phyloP scores from a whole-genome alignment of 1,284 basidiomycete species.

The Apiotrichum gracile region DNA sequence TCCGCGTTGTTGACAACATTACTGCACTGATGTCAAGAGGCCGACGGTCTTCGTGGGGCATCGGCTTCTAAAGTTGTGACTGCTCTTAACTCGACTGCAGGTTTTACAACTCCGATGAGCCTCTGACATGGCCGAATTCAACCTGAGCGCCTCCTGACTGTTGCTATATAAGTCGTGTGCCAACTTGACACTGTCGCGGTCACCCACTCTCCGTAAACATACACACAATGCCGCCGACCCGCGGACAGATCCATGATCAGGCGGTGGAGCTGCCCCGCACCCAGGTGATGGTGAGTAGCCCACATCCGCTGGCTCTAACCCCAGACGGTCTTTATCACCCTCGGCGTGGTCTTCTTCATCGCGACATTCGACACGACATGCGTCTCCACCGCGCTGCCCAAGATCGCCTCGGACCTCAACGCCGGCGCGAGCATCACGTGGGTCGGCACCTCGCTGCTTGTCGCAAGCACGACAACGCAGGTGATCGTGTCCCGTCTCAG shows the following conservation, averaged over 20 bases:
- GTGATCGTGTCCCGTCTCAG: constrained; percentile 26
- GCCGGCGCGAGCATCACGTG: constrained; percentile 27
- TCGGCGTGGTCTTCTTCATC: constrained; percentile 5
- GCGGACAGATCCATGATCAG: constrained; percentile 3
- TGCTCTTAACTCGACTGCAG: no score
- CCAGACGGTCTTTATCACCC: constrained; percentile 6
- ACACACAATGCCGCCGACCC: not conserved
- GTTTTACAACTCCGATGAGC: no score
- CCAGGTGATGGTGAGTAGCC: constrained; percentile 2
- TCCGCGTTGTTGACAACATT: no score
- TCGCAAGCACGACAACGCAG: constrained; percentile 32
- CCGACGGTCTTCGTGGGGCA: no score
- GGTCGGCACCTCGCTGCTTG: constrained; percentile 33
- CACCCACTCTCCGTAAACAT: no score
- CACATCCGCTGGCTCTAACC: not conserved
- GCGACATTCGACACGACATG: constrained; percentile 19
- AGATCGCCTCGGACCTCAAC: constrained; percentile 25
- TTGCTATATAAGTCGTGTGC: no score
- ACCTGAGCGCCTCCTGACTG: no score
- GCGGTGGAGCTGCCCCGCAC: not conserved
- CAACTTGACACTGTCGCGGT: no score
- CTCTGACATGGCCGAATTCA: no score
- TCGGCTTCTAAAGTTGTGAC: no score
- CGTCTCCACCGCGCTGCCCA: constrained; percentile 28
- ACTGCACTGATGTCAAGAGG: no score